These are phyloP conservation scores for Penicillium cataractarum DNA, from an alignment of 495 filamentous ascomycete species.

Conservation along the genomic window DNA sequence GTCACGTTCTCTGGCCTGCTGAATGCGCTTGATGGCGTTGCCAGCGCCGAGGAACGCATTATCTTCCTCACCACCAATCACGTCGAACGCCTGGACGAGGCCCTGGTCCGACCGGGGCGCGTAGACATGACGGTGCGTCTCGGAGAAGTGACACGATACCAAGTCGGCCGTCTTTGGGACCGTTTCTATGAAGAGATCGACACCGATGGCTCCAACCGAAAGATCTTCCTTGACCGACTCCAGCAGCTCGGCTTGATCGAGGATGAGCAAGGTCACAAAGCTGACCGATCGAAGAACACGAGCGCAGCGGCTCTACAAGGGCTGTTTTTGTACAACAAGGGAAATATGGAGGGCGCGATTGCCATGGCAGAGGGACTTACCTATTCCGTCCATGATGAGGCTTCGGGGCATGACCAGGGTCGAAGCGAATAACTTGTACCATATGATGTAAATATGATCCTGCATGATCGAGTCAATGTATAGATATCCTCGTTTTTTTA, in stretches of 20 bases:
- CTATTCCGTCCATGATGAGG: conserved; percentile 38
- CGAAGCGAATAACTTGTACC: conserved; percentile 28
- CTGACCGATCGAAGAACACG: conserved; percentile 51
- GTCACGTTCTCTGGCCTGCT: conserved; percentile 94
- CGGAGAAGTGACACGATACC: conserved; percentile 82
- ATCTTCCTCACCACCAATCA: conserved; percentile 96
- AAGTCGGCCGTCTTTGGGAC: conserved; percentile 88
- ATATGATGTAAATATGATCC: conserved; percentile 36
- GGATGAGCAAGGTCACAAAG: conserved; percentile 47
- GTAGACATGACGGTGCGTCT: conserved; percentile 93
- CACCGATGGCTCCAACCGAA: conserved; percentile 51
- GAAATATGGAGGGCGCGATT: conserved; percentile 84
- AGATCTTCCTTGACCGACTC: conserved; percentile 53
- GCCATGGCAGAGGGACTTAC: conserved; percentile 70
- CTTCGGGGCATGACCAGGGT: conserved; percentile 22
- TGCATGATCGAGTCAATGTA: conserved; percentile 12
- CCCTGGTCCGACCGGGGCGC: conserved; percentile 85
- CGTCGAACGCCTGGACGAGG: conserved; percentile 83
- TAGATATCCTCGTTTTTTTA: conserved; percentile 19
- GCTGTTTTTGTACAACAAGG: conserved; percentile 92
- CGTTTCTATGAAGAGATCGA: conserved; percentile 91
- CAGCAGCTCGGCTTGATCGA: conserved; percentile 56
- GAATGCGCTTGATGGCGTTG: conserved; percentile 92
- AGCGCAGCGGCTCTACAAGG: conserved; percentile 93
- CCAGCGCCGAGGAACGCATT: conserved; percentile 92